Evolutionary conservation across 2,329 filamentous ascomycete species (phyloP).

Genomic region (Coleophoma eucalyptorum): DNA sequence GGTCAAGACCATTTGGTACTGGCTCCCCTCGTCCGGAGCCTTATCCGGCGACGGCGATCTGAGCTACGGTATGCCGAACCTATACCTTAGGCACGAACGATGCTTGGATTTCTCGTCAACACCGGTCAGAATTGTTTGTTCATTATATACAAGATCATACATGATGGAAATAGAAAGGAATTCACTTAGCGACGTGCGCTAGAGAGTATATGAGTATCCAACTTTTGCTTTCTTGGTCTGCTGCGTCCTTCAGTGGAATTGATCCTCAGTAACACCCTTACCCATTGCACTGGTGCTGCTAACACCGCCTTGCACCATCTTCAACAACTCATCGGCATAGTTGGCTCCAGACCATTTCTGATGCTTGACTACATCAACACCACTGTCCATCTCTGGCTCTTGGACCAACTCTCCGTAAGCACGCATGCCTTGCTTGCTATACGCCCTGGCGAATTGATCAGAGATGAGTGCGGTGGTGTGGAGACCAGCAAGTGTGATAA

Average conservation of each 20-base stretch:
- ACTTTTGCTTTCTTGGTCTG: too few relatives aligned
- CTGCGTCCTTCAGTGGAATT: slow-evolving; percentile 61
- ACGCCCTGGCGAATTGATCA: slow-evolving; percentile 83
- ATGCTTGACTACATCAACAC: slow-evolving; percentile 94
- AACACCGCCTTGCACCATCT: slow-evolving; percentile 95
- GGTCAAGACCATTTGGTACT: too few relatives aligned
- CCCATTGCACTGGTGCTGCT: slow-evolving; percentile 95
- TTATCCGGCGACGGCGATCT: too few relatives aligned
- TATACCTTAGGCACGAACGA: too few relatives aligned
- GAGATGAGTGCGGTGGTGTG: slow-evolving; percentile 93
- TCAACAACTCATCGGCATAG: slow-evolving; percentile 90
- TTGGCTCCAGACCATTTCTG: slow-evolving; percentile 98
- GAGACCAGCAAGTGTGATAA: slow-evolving; percentile 97
- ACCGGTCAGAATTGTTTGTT: too few relatives aligned
- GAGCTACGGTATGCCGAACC: too few relatives aligned
- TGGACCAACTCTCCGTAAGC: slow-evolving; percentile 97
- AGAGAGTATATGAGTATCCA: too few relatives aligned
- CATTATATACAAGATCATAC: too few relatives aligned
- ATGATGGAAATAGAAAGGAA: too few relatives aligned
- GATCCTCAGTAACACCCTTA: slow-evolving; percentile 95
- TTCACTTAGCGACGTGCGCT: too few relatives aligned
- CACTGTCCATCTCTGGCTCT: slow-evolving; percentile 90
- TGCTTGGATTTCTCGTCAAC: too few relatives aligned
- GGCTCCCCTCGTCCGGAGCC: too few relatives aligned
- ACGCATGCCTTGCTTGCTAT: slow-evolving; percentile 80